Evolutionary conservation across 2,329 filamentous ascomycete genomes (phyloP), one percentile per base, ranked within the genome.

Genomic region (Fusarium devonianum): DNA sequence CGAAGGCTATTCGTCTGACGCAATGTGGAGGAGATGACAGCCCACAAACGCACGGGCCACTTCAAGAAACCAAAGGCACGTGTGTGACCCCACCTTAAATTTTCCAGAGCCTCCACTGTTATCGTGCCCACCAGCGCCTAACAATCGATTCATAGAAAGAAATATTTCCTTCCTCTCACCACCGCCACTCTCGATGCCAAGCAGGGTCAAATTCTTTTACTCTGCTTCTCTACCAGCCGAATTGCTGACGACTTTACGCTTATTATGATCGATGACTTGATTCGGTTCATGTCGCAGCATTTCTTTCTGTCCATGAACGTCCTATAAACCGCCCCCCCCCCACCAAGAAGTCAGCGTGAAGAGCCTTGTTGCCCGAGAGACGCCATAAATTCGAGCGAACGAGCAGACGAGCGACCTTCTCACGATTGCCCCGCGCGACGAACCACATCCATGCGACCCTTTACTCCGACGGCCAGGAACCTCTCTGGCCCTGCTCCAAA

Each of bases 401-500:
- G 39, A 54, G 42, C 47, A 30, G 43, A 34, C 43, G 22, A 52
- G 26, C 56, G 38, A 52, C 30, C 17, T 30, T 46, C n/a, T 34
- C n/a, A 29, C 26, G 40, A 35, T 28, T 21, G 28, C 39, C 37
- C 28, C 46, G 38, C 39, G 36, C 29, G 42, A 49, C 52, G 44
- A 51, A n/a, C 26, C 28, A 47, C 35, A 56, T 51, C 43, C 46
- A 65, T 65, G 62, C 51, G 62, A 52, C 62, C 64, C 17, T 64
- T 73, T 48, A 72, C 71, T 11, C 67, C 74, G 12, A 59, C 66
- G 19, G 56, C 69, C 51, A 69, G 69, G 64, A 63, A 62, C 42
- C 39, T 71, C 34, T 62, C 71, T 56, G 67, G 72, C 45, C 63
- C 71, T 35, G 53, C 65, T 18, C 58, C 68, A 23, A 69, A 67